Evolutionary conservation across 352 stramenopile genomes (phyloP).

Genomic region (Phytophthora litchii): DNA sequence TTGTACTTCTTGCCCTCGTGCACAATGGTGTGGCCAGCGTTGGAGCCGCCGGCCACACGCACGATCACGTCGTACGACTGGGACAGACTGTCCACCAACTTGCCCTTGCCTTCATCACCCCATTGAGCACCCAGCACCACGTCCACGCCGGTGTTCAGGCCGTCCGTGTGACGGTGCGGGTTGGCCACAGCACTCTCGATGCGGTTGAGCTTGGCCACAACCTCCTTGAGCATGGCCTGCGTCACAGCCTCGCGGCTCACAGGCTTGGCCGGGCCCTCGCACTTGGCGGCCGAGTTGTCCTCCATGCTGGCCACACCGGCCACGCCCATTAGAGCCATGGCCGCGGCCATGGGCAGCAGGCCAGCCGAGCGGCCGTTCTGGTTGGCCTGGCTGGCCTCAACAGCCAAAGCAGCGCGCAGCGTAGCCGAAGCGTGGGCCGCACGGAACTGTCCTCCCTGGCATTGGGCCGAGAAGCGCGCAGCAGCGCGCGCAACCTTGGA

Average conservation of each 20-base stretch:
- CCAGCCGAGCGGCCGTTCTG: slow-evolving; percentile 22
- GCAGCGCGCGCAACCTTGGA: slow-evolving; percentile 46
- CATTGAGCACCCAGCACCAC: slow-evolving; percentile 98
- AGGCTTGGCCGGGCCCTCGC: slow-evolving; percentile 40
- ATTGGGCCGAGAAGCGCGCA: slow-evolving; percentile 46
- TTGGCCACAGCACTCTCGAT: slow-evolving; percentile 88
- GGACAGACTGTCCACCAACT: slow-evolving; percentile 95
- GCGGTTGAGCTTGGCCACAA: slow-evolving; percentile 86
- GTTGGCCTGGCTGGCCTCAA: slow-evolving; percentile 45
- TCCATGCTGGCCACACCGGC: slow-evolving; percentile 34
- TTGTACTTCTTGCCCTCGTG: slow-evolving; percentile 99
- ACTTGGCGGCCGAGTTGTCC: slow-evolving; percentile 29
- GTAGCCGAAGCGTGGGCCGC: slow-evolving; percentile 36
- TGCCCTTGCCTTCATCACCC: slow-evolving; percentile 99
- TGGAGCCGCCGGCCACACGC: slow-evolving; percentile 96
- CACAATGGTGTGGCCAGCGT: slow-evolving; percentile 99
- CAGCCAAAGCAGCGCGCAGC: slow-evolving; percentile 50
- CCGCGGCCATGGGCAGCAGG: slow-evolving; percentile 30
- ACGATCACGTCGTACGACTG: slow-evolving; percentile 97
- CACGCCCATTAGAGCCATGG: slow-evolving; percentile 36
- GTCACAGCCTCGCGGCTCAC: slow-evolving; percentile 57
- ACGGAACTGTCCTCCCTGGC: slow-evolving; percentile 33
- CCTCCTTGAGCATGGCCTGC: slow-evolving; percentile 80
- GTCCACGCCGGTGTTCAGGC: slow-evolving; percentile 75
- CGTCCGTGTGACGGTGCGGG: slow-evolving; percentile 72